A percentile compares a stretch with the other conserved stretches of the same genome.
phyloP scores from a whole-genome alignment of 1,284 basidiomycete species.

The Sanghuangporus sanghuang region DNA sequence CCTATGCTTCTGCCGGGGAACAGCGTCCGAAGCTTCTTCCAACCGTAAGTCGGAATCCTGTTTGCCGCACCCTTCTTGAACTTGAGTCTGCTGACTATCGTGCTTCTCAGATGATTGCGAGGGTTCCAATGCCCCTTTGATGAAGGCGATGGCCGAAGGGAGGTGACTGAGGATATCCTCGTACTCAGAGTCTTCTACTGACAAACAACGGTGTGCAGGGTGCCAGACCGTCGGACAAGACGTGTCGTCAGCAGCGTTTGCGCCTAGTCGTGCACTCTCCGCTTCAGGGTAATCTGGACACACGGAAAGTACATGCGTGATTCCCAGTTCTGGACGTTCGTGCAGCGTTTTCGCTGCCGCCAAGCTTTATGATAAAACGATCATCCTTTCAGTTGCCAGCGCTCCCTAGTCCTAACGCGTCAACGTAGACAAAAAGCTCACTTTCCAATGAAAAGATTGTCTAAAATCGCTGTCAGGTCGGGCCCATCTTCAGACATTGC shows the following conservation, averaged over 20 bases:
- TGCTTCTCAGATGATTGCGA: background rate
- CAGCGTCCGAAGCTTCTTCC: background rate
- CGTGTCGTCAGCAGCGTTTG: slow-evolving; percentile 26
- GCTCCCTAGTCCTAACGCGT: background rate
- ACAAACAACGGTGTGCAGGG: slow-evolving; percentile 40
- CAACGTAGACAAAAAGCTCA: slow-evolving; percentile 22
- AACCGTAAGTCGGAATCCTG: background rate
- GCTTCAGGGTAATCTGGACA: slow-evolving; percentile 44
- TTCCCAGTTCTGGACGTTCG: slow-evolving; percentile 35
- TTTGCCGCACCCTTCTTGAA: background rate
- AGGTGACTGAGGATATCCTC: slow-evolving; percentile 56
- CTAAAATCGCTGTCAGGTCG: slow-evolving; percentile 17
- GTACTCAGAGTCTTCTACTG: slow-evolving; percentile 54
- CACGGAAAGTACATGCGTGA: slow-evolving; percentile 57
- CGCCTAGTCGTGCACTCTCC: background rate
- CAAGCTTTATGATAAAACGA: slow-evolving; percentile 32
- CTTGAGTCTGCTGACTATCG: background rate
- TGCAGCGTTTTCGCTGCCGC: slow-evolving; percentile 41
- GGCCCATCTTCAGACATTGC: background rate
- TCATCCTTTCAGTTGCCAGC: background rate
- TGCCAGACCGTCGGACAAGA: background rate
- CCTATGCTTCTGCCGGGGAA: slow-evolving; percentile 31
- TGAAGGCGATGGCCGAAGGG: slow-evolving; percentile 48
- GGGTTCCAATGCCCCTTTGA: slow-evolving; percentile 40
- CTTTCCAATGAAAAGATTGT: slow-evolving; percentile 52